Evolutionary conservation across 345 rosid species (phyloP).

Genomic region (Eucalyptus cloeziana): DNA sequence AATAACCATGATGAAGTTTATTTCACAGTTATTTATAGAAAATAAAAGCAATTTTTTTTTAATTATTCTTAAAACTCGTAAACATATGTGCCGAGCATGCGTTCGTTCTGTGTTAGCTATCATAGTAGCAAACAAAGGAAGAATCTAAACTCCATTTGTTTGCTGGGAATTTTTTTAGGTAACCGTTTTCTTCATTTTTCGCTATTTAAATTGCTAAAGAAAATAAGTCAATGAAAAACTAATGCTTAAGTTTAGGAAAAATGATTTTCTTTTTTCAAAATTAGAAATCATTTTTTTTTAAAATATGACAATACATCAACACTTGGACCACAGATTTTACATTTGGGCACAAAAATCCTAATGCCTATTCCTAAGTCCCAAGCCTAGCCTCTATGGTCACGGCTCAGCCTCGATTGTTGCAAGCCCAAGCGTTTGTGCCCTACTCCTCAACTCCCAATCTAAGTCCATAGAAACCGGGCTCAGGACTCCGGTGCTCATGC

Average conservation of each 20-base stretch:
- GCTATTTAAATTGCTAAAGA: not conserved
- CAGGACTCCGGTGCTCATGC: fast-evolving
- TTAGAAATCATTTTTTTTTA: not conserved
- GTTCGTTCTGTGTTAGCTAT: not conserved
- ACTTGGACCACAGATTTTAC: not conserved
- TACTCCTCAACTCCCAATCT: not conserved
- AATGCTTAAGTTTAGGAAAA: not conserved
- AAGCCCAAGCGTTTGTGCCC: not conserved
- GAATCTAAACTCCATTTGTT: not conserved
- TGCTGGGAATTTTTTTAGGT: not conserved
- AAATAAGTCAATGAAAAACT: not conserved
- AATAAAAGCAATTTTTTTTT: too few species aligned
- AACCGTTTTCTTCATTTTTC: not conserved
- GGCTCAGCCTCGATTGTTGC: not conserved
- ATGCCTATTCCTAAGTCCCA: not conserved
- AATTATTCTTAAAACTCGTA: too few species aligned
- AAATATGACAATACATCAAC: not conserved
- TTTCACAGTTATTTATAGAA: not conserved
- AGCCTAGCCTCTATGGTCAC: not conserved
- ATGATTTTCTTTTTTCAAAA: not conserved
- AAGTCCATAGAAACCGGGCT: fast-evolving
- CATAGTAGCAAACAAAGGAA: not conserved
- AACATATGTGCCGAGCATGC: not conserved
- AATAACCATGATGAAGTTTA: not conserved
- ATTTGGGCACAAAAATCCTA: not conserved